Percentiles rank a stretch among this genome's conserved stretches.
These are phyloP conservation scores for Aspergillus eucalypticola DNA, from an alignment of 2,329 filamentous ascomycete genomes.

Conservation along the genomic window DNA sequence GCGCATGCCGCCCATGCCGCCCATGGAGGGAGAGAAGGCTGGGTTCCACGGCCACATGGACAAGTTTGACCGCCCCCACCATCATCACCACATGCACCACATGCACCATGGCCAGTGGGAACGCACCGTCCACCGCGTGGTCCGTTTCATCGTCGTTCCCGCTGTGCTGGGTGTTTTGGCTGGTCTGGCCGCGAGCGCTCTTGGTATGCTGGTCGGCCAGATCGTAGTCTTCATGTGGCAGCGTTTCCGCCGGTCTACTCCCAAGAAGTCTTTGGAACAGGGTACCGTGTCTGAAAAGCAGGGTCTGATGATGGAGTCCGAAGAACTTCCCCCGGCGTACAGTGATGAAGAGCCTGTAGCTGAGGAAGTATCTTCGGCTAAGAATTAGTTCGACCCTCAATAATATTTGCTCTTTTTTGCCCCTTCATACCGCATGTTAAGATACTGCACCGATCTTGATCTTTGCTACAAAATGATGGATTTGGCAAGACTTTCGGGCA, in stretches of 20 bases:
- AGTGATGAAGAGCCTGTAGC: conserved; percentile 32
- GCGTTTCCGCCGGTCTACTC: conserved; percentile 38
- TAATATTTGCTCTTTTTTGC: not conserved
- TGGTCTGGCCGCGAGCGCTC: conserved; percentile 46
- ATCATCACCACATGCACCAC: conserved; percentile 35
- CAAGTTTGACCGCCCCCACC: conserved; percentile 19
- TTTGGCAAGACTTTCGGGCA: not conserved
- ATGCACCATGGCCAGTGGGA: conserved; percentile 38
- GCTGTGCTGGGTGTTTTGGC: conserved; percentile 49
- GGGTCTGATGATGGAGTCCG: conserved; percentile 38
- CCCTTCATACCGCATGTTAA: not conserved
- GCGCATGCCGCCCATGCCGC: conserved; percentile 3
- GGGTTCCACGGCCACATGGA: conserved; percentile 7
- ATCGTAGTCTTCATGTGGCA: conserved; percentile 48
- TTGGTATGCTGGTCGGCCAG: conserved; percentile 52
- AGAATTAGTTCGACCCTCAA: conserved; percentile 28
- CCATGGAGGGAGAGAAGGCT: conserved; percentile 13
- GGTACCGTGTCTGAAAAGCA: conserved; percentile 47
- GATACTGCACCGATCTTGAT: not conserved
- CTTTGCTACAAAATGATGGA: not conserved
- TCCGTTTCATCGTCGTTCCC: conserved; percentile 49
- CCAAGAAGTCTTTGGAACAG: conserved; percentile 33
- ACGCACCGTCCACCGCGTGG: conserved; percentile 41
- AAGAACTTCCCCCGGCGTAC: conserved; percentile 41
- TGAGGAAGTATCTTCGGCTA: conserved; percentile 29